Evolutionary conservation across 2,329 filamentous ascomycete species (phyloP), one percentile per base, ranked within the genome.

Genomic region (Fusarium tjaetaba): DNA sequence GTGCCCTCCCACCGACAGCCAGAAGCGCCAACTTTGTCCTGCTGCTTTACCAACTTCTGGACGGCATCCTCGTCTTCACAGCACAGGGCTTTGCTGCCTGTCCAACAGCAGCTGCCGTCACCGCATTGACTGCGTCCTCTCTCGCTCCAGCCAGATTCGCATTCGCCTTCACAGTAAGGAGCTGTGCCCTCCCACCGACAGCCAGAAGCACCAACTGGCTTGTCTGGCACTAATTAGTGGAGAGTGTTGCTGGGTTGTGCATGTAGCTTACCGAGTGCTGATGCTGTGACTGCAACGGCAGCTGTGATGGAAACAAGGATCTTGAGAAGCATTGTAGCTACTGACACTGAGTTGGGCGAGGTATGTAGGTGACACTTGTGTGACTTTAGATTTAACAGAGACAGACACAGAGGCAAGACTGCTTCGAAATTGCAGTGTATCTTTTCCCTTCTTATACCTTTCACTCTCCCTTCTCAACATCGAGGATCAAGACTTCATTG

Each of bases 271-370:
- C 51, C 36, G 20, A 55, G 22, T 7, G 24, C 24, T n/a, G 51
- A 3, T 26, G 51, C 51, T n/a, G 51, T 39, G 11, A 41, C 51
- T n/a, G 51, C 24, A 41, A 41, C 34, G 2, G 24, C 34, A 55
- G 51, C 26, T 41, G 51, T 28, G 26, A 55, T 13, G 8, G 51
- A 55, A 10, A 55, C 20, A 13, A 55, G 15, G 14, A 55, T 41
- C 20, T 28, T 55, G 24, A 55, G 34, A 41, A 39, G 34, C 51
- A 55, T 55, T 55, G 34, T 34, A 20, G 22, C 5, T 24, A 5
- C 4, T 3, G 8, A n/a, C n/a, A n/a, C n/a, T 4, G 48, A 51
- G 0, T 24, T 34, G 9, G 9, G 9, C 1, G 26, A 10, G 22
- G 4, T 5, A 10, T 11, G 43, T 26, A 22, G 13, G 18, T 28